Percentiles rank a stretch among this genome's conserved stretches.
These are phyloP conservation scores for Capsicum chinense DNA, from an alignment of 257 asterid species.

Conservation along the genomic window DNA sequence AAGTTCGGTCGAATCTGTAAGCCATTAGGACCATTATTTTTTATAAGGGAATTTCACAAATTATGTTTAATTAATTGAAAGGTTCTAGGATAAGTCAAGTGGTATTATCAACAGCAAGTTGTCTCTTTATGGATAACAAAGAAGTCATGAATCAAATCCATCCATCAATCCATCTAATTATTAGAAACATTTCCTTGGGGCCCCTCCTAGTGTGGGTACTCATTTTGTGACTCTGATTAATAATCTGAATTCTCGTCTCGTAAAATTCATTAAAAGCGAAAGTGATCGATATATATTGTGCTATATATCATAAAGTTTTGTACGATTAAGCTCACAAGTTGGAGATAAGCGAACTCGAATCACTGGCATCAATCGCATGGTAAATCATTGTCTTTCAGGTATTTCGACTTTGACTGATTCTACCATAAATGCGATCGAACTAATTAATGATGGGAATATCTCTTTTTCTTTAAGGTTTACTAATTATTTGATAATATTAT, in stretches of 20 bases:
- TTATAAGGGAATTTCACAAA: too few species aligned
- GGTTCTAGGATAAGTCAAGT: too few species aligned
- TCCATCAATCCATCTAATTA: slow-evolving; percentile 8
- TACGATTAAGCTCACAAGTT: neutral
- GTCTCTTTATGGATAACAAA: neutral
- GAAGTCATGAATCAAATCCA: slow-evolving; percentile 22
- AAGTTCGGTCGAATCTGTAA: too few species aligned
- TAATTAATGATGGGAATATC: neutral
- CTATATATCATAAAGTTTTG: neutral
- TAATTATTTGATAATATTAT: neutral
- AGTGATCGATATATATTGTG: neutral
- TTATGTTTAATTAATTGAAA: too few species aligned
- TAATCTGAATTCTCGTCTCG: accelerated
- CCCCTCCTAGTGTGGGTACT: neutral
- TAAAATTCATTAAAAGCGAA: neutral
- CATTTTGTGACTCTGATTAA: neutral
- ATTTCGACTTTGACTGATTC: neutral
- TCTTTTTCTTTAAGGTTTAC: neutral
- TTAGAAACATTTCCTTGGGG: neutral
- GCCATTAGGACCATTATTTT: too few species aligned
- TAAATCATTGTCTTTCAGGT: neutral
- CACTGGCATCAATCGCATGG: too few species aligned
- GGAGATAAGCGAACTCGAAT: neutral
- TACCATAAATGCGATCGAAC: neutral
- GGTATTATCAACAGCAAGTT: too few species aligned